phyloP scores from a whole-genome alignment of 1,284 basidiomycete genomes.

The Blastosporella zonata region DNA sequence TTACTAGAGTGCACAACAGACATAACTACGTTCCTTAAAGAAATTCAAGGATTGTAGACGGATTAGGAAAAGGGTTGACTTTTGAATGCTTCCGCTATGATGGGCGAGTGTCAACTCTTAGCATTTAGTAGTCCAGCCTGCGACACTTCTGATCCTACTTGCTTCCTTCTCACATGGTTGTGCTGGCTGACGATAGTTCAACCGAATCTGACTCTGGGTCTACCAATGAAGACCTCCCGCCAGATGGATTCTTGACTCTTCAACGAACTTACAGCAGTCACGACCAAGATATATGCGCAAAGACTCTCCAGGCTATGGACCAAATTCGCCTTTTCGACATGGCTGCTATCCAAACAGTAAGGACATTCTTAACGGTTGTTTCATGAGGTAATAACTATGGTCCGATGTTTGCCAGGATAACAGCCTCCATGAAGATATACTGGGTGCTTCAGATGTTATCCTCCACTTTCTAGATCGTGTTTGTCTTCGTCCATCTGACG shows the following conservation, averaged over 20 bases:
- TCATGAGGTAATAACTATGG: neutral
- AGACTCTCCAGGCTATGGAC: conserved; percentile 17
- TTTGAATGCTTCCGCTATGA: conserved; percentile 3
- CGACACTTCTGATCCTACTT: neutral
- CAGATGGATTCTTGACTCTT: neutral
- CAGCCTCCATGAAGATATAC: conserved; percentile 31
- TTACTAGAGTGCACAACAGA: conserved; percentile 57
- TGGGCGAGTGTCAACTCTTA: conserved; percentile 5
- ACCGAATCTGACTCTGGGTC: conserved; percentile 16
- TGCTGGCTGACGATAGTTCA: conserved; percentile 25
- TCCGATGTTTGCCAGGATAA: conserved; percentile 28
- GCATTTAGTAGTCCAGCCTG: neutral
- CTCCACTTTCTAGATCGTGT: conserved; percentile 32
- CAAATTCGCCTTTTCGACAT: conserved; percentile 21
- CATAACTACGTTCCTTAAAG: conserved; percentile 57
- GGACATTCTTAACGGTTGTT: neutral
- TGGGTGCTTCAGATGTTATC: conserved; percentile 34
- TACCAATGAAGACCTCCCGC: neutral
- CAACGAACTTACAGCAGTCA: neutral
- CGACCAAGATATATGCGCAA: conserved; percentile 10
- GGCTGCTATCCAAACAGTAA: conserved; percentile 22
- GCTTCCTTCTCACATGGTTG: neutral
- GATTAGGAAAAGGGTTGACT: neutral
- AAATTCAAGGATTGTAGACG: conserved; percentile 47
- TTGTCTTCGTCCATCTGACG: conserved; percentile 8